A percentile compares a stretch with the other conserved stretches of the same genome.
Evolutionary conservation across 345 rosid species (phyloP).

Genomic region (Moringa oleifera): DNA sequence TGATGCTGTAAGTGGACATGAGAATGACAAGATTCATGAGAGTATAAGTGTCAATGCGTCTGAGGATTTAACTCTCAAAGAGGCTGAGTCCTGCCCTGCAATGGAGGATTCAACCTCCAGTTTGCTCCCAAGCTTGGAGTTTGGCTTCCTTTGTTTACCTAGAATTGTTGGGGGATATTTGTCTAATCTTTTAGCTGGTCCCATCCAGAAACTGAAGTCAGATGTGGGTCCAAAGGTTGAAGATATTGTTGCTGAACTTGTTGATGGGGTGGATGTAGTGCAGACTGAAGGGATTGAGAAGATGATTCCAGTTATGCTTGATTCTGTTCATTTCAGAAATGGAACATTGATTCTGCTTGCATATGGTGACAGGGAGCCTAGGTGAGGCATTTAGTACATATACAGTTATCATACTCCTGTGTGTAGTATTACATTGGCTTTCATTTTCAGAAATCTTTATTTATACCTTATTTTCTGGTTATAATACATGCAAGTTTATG

Average conservation of each 20-base stretch:
- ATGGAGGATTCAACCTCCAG: constrained; percentile 23
- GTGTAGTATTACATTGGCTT: not conserved
- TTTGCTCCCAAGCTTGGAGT: constrained; percentile 24
- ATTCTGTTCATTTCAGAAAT: constrained; percentile 83
- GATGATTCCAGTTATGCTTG: constrained; percentile 76
- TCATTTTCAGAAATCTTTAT: not conserved
- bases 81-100: constrained; percentile 33
- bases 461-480: not conserved
- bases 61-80: constrained; percentile 26
- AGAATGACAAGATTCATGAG: constrained; percentile 24
- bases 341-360: constrained; percentile 82
- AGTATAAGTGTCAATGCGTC: constrained; percentile 26
- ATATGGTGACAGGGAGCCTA: constrained; percentile 86
- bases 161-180: constrained; percentile 33
- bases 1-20: constrained; percentile 24
- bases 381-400: constrained; percentile 34
- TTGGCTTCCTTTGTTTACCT: constrained; percentile 25
- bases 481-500: too few relatives aligned
- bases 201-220: constrained; percentile 42
- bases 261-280: constrained; percentile 46
- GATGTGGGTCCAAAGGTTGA: constrained; percentile 43
- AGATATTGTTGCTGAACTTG: constrained; percentile 55
- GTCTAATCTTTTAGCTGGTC: constrained; percentile 25
- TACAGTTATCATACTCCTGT: not conserved
- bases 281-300: constrained; percentile 54